A percentile compares a stretch with the other conserved stretches of the same genome.
phyloP scores from a whole-genome alignment of 2,329 filamentous ascomycete genomes.

The Colletotrichum noveboracense region DNA sequence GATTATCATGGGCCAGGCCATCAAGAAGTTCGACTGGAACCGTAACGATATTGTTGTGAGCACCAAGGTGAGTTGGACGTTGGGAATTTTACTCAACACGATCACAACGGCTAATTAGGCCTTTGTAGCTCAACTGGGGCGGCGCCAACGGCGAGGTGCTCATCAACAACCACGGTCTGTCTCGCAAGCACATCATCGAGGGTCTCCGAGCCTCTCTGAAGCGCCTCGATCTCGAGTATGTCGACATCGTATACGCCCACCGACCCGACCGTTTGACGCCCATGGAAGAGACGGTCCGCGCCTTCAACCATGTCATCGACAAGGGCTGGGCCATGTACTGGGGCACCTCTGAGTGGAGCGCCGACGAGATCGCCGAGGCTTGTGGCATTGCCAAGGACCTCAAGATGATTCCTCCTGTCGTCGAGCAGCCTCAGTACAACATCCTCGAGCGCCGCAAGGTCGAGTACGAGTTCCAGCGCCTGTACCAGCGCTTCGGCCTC shows the following conservation, averaged over 20 bases:
- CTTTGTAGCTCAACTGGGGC: slow-evolving; percentile 65
- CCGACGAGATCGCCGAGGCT: slow-evolving; percentile 70
- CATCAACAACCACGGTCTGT: slow-evolving; percentile 65
- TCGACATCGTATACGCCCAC: slow-evolving; percentile 75
- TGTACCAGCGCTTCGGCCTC: slow-evolving; percentile 63
- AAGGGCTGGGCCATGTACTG: slow-evolving; percentile 74
- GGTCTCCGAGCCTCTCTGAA: slow-evolving; percentile 61
- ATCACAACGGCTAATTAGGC: background rate
- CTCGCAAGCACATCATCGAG: slow-evolving; percentile 67
- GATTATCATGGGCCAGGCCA: slow-evolving; percentile 67
- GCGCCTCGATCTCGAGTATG: slow-evolving; percentile 63
- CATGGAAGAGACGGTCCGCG: slow-evolving; percentile 74
- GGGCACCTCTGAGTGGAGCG: slow-evolving; percentile 74
- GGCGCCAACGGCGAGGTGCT: slow-evolving; percentile 63
- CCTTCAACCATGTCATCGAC: slow-evolving; percentile 74
- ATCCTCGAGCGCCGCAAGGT: slow-evolving; percentile 66
- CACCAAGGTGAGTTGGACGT: slow-evolving; percentile 46
- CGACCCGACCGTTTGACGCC: slow-evolving; percentile 71
- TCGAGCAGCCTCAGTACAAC: slow-evolving; percentile 75
- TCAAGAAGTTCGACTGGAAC: slow-evolving; percentile 65
- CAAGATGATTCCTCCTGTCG: slow-evolving; percentile 65
- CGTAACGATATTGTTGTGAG: slow-evolving; percentile 65
- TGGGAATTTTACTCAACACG: background rate
- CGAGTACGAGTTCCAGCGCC: slow-evolving; percentile 65
- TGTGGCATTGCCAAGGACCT: slow-evolving; percentile 64